Evolutionary conservation across 2,329 filamentous ascomycete species (phyloP), one percentile per base, ranked within the genome.

Genomic region (Parascedosporium putredinis): DNA sequence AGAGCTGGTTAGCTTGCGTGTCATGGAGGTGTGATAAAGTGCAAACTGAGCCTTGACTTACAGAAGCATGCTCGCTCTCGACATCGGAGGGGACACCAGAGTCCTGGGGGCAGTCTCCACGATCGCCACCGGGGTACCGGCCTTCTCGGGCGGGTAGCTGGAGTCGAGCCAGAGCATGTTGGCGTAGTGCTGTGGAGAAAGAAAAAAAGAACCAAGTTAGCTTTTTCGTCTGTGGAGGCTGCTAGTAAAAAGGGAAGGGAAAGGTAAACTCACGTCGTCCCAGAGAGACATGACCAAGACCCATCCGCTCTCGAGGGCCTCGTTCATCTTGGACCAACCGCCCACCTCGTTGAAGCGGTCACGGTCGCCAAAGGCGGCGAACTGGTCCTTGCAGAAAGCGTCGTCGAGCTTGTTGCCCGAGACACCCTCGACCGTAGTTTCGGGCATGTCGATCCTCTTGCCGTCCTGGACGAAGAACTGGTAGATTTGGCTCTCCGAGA

Each of bases 101-200:
- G 50, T 52, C 55, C n/a, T 54, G 47, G 20, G 57, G 48, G 50
- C 60, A 60, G 45, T 52, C 50, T 20, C 60, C 58, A 5, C 59
- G 56, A 45, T 51, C 57, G 31, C 51, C 53, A 20, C 59, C 59
- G 16, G 57, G 47, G 55, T 45, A 45, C 55, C 55, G 24, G 49
- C 45, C 52, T 57, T 56, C 50, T 56, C 58, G 7, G 52, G 54
- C 16, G 83, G 82, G 70, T 76, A 84, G 61, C 69, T 75, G 52
- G 76, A 77, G 70, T 88, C 84, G 57, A 88, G 76, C 84, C 84
- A 88, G 59, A 84, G 75, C 82, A 88, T 87, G 67, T 83, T 74
- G 59, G 76, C 67, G 52, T 75, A 65, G 65, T 85, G 76, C 54
- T 55, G n/a, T n/a, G n/a, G n/a, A n/a, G n/a, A 18, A 5, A 49